These are phyloP conservation scores for Tetragonia tetragonoides DNA, from an alignment of 148 eudicot genomes.

Conservation along the genomic window DNA sequence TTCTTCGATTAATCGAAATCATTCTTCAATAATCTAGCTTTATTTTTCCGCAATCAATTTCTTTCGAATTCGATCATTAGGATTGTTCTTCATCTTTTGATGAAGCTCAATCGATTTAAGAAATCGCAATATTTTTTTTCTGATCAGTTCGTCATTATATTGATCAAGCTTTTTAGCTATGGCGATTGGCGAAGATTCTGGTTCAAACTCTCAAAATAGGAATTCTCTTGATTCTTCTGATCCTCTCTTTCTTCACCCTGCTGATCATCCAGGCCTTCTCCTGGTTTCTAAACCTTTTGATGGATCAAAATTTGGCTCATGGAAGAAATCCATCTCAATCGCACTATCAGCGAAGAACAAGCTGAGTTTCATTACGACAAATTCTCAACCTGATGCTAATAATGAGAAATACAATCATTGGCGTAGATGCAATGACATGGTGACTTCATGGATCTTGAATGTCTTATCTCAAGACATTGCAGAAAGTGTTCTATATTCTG, in stretches of 20 bases:
- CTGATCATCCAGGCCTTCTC: background rate
- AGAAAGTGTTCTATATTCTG: background rate
- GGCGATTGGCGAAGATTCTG: too few relatives aligned
- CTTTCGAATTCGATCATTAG: too few relatives aligned
- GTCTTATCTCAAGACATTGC: background rate
- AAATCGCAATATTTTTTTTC: too few relatives aligned
- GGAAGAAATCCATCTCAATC: background rate
- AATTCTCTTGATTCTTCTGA: background rate
- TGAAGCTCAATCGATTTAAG: too few relatives aligned
- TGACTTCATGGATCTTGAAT: background rate
- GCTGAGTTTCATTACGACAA: background rate
- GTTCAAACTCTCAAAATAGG: too few relatives aligned
- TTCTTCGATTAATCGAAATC: too few relatives aligned
- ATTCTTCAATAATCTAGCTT: too few relatives aligned
- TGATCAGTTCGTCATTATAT: too few relatives aligned
- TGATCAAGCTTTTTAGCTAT: too few relatives aligned
- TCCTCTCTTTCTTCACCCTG: background rate
- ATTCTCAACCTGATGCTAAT: background rate
- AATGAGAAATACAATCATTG: background rate
- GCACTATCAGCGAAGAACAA: background rate
- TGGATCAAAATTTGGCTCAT: background rate
- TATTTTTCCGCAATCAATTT: too few relatives aligned
- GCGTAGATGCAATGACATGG: background rate
- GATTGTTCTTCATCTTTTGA: too few relatives aligned
- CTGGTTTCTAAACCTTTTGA: background rate